Base-by-base conservation (phyloP, 2,329 filamentous ascomycete species). In the Cordyceps sp. region DNA sequence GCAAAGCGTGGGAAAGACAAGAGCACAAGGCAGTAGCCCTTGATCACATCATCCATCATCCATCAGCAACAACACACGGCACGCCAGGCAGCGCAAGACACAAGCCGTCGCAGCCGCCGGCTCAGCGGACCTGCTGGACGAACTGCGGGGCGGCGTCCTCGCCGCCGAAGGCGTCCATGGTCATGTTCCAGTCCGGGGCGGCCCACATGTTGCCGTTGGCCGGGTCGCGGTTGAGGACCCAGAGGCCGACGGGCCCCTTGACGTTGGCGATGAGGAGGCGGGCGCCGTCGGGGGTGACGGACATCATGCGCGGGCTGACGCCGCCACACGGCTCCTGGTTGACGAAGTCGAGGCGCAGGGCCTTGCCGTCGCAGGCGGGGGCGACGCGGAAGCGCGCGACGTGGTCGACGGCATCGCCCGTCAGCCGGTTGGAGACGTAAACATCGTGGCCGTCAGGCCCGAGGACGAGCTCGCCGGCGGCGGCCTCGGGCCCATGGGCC, bases 401-500 rank as follows among this genome's bases (percentile, higher is more conserved):
- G 41, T 60, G 48, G 18, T 69, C 65, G 8, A 55, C 57, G 4
- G 39, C 40, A 23, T 55, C 53, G 33, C 59, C 62, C 2, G 54
- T 59, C 18, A 65, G 39, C 4, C 65, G 61, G 54, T 69, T 69
- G 24, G 62, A 62, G 32, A 67, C 54, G 46, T 68, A 68, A 14
- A 68, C 41, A 46, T 65, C 50, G 39, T 45, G 46, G 44, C 50
- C 52, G 47, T 61, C 57, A 18, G 44, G 42, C 8, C 55, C 48
- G 22, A 66, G 43, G 35, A 54, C 46, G 25, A 69, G 44, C 45
- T 60, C 63, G 28, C 61, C 64, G 2, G 58, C 63, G 1, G 59
- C 53, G 6, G 62, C 59, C 34, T 47, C 49, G 4, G 58, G 53
- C 4, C 30, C 29, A 5, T 10, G 47, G 46, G 35, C 43, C 42